phyloP scores from a whole-genome alignment of 75 land plant species.

The Picea glauca region DNA sequence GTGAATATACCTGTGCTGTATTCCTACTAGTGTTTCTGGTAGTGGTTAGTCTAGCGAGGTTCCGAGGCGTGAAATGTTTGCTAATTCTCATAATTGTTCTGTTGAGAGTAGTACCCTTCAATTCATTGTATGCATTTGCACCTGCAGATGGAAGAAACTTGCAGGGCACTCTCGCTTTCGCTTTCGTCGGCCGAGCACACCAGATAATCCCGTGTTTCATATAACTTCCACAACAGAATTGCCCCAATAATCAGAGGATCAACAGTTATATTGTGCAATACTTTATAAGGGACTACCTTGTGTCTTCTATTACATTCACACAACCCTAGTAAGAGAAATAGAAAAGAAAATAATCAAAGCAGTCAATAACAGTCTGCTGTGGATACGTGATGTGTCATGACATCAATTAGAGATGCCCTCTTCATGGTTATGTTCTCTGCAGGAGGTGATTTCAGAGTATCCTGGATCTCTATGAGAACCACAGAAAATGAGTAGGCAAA shows the following conservation, averaged over 20 bases:
- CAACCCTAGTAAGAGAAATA: not conserved
- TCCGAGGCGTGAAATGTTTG: too few relatives aligned
- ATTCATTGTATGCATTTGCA: too few relatives aligned
- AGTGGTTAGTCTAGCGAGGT: too few relatives aligned
- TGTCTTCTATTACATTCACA: not conserved
- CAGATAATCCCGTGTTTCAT: not conserved
- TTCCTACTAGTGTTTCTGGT: too few relatives aligned
- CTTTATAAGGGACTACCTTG: not conserved
- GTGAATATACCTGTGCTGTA: too few relatives aligned
- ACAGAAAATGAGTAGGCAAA: too few relatives aligned
- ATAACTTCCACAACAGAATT: not conserved
- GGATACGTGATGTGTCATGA: not conserved
- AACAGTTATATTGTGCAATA: not conserved
- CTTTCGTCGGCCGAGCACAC: constrained; percentile 44
- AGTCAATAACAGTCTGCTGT: not conserved
- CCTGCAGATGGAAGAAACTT: too few relatives aligned
- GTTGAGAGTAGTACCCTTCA: too few relatives aligned
- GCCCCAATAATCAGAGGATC: not conserved
- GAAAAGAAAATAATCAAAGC: not conserved
- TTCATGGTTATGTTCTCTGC: too few relatives aligned
- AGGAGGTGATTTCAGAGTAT: too few relatives aligned
- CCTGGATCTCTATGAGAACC: too few relatives aligned
- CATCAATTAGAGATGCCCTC: not conserved
- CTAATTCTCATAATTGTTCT: too few relatives aligned
- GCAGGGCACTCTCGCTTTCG: constrained; percentile 38